Evolutionary conservation across 768 basidiomycete species (phyloP).

Genomic region (Termitomyces bulborhizus): DNA sequence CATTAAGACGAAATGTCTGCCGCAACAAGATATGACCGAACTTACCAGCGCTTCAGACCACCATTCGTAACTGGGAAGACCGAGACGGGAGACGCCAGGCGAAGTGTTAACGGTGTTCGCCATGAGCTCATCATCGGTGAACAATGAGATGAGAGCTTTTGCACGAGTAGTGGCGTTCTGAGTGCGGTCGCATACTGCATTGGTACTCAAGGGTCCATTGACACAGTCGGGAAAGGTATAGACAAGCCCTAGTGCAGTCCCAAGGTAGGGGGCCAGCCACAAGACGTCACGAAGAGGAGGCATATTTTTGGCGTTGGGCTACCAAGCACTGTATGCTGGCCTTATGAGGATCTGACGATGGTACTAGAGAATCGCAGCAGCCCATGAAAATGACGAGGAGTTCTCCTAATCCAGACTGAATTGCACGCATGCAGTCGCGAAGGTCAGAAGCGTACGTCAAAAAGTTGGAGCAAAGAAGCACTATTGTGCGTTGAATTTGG

Average conservation of each 20-base stretch:
- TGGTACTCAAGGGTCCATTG: conserved; percentile 37
- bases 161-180: conserved; percentile 41
- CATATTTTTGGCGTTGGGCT: not conserved
- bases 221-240: conserved; percentile 45
- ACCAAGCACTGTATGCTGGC: not conserved
- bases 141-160: conserved; percentile 38
- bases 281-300: not conserved
- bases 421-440: not conserved
- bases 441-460: not conserved
- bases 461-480: not conserved
- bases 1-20: not conserved
- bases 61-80: conserved; percentile 52
- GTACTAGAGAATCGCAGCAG: not conserved
- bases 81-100: conserved; percentile 47
- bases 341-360: not conserved
- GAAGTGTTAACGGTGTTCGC: conserved; percentile 43
- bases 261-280: conserved; percentile 4
- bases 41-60: conserved; percentile 54
- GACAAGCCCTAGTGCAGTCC: conserved; percentile 10
- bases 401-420: not conserved
- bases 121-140: conserved; percentile 46
- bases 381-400: not conserved
- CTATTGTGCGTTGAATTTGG: not conserved
- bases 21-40: not conserved
- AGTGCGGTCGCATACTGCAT: conserved; percentile 41